A percentile compares a stretch with the other conserved stretches of the same genome.
phyloP scores from a whole-genome alignment of 1,284 basidiomycete genomes.

The Porogramme epimiltina region DNA sequence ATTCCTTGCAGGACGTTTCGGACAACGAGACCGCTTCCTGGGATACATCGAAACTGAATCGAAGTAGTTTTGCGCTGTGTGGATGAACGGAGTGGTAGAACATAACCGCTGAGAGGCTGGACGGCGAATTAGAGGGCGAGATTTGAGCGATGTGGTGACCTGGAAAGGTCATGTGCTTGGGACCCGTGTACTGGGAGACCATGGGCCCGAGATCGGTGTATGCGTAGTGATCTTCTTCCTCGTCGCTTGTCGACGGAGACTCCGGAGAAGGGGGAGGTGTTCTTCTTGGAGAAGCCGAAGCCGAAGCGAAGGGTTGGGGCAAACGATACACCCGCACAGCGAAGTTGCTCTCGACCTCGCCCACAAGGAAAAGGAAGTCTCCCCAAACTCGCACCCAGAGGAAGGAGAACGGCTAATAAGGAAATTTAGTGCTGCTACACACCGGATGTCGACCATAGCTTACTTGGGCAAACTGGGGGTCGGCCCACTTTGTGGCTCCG shows the following conservation, averaged over 20 bases:
- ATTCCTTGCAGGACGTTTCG: conserved; percentile 17
- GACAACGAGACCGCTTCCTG: conserved; percentile 2
- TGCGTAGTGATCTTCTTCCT: conserved; percentile 9
- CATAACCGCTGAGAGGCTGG: conserved; percentile 25
- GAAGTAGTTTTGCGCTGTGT: conserved; percentile 25
- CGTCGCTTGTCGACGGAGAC: not conserved
- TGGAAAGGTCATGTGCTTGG: conserved; percentile 21
- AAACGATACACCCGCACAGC: conserved; percentile 32
- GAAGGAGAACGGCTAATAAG: conserved; percentile 29
- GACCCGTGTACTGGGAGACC: conserved; percentile 21
- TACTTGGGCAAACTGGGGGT: conserved; percentile 35
- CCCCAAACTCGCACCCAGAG: conserved; percentile 30
- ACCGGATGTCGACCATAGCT: conserved; percentile 17
- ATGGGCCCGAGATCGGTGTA: conserved; percentile 24
- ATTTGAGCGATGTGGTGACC: conserved; percentile 26
- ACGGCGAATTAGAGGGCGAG: conserved; percentile 19
- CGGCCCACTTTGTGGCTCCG: conserved; percentile 31
- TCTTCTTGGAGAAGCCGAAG: not conserved
- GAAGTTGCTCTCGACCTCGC: conserved; percentile 27
- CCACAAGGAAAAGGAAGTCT: conserved; percentile 31
- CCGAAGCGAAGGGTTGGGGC: conserved; percentile 17
- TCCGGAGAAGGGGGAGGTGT: conserved; percentile 9
- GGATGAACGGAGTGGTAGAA: conserved; percentile 25
- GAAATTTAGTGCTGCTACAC: not conserved
- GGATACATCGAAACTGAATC: conserved; percentile 22